A percentile compares a stretch with the other conserved stretches of the same genome.
Evolutionary conservation across 2,329 filamentous ascomycete genomes (phyloP).

Genomic region (Pestalotiopsis sp.): DNA sequence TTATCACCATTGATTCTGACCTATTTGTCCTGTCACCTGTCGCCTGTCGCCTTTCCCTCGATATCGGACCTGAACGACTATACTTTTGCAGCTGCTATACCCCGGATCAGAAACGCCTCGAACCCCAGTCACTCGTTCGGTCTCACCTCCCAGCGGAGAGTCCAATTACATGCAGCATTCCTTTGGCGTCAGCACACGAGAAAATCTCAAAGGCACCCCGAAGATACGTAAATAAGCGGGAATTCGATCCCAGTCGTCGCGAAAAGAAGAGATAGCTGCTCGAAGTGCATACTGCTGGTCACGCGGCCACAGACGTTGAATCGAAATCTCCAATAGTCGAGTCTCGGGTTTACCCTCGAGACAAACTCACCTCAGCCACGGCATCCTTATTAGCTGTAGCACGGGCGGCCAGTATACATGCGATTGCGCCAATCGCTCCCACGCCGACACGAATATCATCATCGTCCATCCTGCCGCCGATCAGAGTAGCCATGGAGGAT

Average conservation of each 20-base stretch:
- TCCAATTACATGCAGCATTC: not conserved
- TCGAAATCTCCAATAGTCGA: constrained; percentile 15
- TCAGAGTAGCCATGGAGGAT: constrained; percentile 47
- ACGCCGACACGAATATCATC: constrained; percentile 20
- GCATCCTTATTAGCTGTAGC: constrained; percentile 22
- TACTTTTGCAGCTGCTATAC: not conserved
- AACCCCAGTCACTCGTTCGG: constrained; percentile 4
- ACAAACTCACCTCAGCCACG: constrained; percentile 20
- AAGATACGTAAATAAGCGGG: not conserved
- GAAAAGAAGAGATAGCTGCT: not conserved
- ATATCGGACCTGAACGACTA: not conserved
- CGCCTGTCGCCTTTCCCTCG: not conserved
- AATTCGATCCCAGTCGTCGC: not conserved
- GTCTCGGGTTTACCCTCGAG: constrained; percentile 20
- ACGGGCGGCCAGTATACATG: constrained; percentile 22
- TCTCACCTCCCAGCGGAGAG: not conserved
- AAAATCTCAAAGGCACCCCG: not conserved
- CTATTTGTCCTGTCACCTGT: not conserved
- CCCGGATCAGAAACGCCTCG: not conserved
- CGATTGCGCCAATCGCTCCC: constrained; percentile 22
- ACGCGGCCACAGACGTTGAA: not conserved
- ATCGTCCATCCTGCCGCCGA: constrained; percentile 23
- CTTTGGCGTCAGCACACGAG: not conserved
- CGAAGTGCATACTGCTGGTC: not conserved
- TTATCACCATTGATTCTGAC: not conserved